Evolutionary conservation across 2,329 filamentous ascomycete species (phyloP).

Genomic region (Dactylellina parvicollis): DNA sequence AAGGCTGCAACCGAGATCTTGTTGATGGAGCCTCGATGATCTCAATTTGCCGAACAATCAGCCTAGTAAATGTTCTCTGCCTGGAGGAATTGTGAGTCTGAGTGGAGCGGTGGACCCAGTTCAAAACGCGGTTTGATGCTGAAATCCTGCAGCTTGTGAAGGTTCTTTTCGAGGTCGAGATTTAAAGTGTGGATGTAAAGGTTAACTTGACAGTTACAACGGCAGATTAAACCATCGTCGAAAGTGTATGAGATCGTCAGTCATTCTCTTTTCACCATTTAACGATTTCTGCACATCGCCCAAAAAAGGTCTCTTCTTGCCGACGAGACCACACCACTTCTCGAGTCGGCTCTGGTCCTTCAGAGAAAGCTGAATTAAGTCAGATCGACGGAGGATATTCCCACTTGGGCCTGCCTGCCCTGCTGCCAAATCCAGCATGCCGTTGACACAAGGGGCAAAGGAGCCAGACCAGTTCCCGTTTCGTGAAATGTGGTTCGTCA

Average conservation of each 20-base stretch:
- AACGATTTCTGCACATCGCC: conserved; percentile 36
- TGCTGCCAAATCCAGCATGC: conserved; percentile 42
- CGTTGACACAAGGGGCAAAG: conserved; percentile 37
- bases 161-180: conserved; percentile 42
- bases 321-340: conserved; percentile 15
- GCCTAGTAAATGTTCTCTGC: conserved; percentile 31
- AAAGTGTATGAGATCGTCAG: conserved; percentile 40
- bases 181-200: conserved; percentile 45
- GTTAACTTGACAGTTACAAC: conserved; percentile 50
- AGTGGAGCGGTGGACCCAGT: conserved; percentile 16
- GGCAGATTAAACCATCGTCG: conserved; percentile 32
- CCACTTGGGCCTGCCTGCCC: conserved; percentile 39
- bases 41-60: conserved; percentile 45
- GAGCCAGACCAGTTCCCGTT: conserved; percentile 6
- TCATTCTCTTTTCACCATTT: conserved; percentile 30
- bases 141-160: conserved; percentile 29
- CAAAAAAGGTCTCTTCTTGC: conserved; percentile 40
- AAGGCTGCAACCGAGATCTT: conserved; percentile 34
- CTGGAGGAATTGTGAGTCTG: conserved; percentile 10
- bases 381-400: conserved; percentile 36
- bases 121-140: conserved; percentile 12
- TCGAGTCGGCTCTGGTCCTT: conserved; percentile 35
- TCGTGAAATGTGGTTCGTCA: conserved; percentile 31
- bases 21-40: conserved; percentile 35
- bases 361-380: conserved; percentile 24